phyloP scores from a whole-genome alignment of 768 basidiomycete genomes.

The Tulasnella sp. region DNA sequence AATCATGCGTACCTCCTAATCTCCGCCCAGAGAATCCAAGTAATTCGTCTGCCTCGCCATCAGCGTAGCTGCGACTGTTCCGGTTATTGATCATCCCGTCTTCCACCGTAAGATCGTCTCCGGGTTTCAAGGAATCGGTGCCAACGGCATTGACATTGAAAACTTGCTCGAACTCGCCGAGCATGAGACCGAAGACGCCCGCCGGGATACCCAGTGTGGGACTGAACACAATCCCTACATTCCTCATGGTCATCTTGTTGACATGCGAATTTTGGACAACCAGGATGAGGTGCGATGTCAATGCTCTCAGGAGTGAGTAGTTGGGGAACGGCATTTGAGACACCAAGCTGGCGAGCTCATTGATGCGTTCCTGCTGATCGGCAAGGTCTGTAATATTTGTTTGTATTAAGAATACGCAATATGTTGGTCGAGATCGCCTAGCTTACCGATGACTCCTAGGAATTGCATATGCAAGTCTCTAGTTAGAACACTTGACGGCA shows the following conservation, averaged over 20 bases:
- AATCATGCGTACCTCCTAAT: conserved; percentile 42
- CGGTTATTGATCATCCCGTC: conserved; percentile 36
- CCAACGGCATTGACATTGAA: conserved; percentile 60
- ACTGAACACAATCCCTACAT: conserved; percentile 97
- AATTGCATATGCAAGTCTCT: conserved; percentile 85
- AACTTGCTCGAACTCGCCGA: conserved; percentile 85
- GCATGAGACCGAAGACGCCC: conserved; percentile 88
- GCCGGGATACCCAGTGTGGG: conserved; percentile 98
- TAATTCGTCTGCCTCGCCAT: conserved; percentile 71
- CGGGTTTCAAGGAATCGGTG: conserved; percentile 29
- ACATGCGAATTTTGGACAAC: conserved; percentile 81
- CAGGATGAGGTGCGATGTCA: conserved; percentile 89
- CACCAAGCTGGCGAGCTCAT: conserved; percentile 77
- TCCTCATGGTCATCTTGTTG: conserved; percentile 99
- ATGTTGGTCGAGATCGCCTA: neutral
- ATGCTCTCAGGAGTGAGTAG: conserved; percentile 85
- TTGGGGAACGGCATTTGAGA: conserved; percentile 82
- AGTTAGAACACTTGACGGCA: conserved; percentile 87
- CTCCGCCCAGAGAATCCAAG: conserved; percentile 66
- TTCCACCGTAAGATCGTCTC: neutral
- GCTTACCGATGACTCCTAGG: conserved; percentile 84
- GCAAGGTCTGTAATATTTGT: conserved; percentile 66
- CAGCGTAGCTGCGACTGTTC: conserved; percentile 77
- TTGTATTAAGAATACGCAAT: too few relatives aligned
- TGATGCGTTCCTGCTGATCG: conserved; percentile 77